phyloP scores from a whole-genome alignment of 2,329 filamentous ascomycete species.

The Verticillium isaacii region DNA sequence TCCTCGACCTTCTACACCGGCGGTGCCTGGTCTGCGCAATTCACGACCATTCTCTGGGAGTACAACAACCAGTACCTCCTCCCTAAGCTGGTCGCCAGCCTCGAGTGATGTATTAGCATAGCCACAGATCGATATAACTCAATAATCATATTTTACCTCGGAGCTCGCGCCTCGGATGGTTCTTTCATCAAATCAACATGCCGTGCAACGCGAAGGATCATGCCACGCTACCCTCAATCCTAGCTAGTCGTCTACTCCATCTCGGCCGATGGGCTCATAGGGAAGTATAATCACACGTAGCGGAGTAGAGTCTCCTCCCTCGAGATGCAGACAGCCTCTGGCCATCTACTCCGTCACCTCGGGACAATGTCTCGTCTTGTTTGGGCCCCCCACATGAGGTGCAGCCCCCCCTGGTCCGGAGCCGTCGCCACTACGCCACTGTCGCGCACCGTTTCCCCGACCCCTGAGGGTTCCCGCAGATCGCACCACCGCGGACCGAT shows the following conservation, averaged over 20 bases:
- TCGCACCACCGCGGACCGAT: background rate
- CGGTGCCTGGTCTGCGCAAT: constrained; percentile 24
- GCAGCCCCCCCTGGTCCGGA: background rate
- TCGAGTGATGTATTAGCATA: background rate
- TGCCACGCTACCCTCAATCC: background rate
- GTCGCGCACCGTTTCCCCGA: background rate
- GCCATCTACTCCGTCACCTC: background rate
- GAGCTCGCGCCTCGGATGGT: background rate
- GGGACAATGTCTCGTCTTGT: background rate
- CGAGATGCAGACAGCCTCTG: background rate
- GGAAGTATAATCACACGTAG: background rate
- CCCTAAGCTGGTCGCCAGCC: constrained; percentile 17
- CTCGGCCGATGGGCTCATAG: background rate
- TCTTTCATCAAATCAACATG: background rate
- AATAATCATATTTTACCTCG: background rate
- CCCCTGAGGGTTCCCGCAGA: background rate
- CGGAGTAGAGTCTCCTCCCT: background rate
- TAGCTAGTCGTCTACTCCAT: background rate
- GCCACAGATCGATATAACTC: background rate
- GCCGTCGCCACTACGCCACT: background rate
- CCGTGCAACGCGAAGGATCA: background rate
- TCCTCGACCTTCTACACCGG: constrained; percentile 35
- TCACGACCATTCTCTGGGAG: constrained; percentile 26
- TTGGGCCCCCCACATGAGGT: background rate
- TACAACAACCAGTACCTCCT: constrained; percentile 22